Evolutionary conservation across 495 filamentous ascomycete species (phyloP), one percentile per base, ranked within the genome.

Genomic region (Podospora pseudoanserina): DNA sequence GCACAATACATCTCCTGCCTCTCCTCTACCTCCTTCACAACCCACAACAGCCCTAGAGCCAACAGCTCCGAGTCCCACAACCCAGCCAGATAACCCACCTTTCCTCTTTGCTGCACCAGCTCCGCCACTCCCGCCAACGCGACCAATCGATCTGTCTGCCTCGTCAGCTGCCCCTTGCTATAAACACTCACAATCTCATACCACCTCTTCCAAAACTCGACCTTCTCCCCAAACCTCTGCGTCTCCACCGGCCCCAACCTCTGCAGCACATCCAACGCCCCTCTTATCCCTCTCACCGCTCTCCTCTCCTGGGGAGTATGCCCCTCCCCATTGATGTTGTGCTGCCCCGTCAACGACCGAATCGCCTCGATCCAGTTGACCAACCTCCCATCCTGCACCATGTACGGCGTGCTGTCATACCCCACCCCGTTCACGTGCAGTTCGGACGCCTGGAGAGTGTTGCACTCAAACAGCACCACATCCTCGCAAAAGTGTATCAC

Each of bases 381-480:
- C 16, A 67, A 19, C 49, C 44, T 62, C 20, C 59, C 66, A 19
- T 67, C 27, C 9, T 20, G 19, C 16, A 67, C 44, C 5, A n/a
- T 28, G 28, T 67, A 67, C 15, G 44, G 66, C 28, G 44, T 26
- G 18, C 60, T 34, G 30, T 65, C 54, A 23, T 69, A 65, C 32
- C 19, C 20, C 34, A 27, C 54, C n/a, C 63, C 67, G 9, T 6
- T 56, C 2, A 34, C 28, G 32, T 65, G 11, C 7, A 54, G 27
- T n/a, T 60, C 67, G 26, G 62, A 69, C 11, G 62, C 55, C 30
- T 64, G 60, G 18, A 68, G 44, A 3, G 64, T 60, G 64, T 44
- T 59, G 44, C 78, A 80, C 64, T 79, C 69, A 70, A 76, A 80
- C 30, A 75, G 69, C 2, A 80, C 60, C 34, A 76, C 70, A 26